Evolutionary conservation across 2,329 filamentous ascomycete genomes (phyloP).

Genomic region (Pestalotiopsis sp.): DNA sequence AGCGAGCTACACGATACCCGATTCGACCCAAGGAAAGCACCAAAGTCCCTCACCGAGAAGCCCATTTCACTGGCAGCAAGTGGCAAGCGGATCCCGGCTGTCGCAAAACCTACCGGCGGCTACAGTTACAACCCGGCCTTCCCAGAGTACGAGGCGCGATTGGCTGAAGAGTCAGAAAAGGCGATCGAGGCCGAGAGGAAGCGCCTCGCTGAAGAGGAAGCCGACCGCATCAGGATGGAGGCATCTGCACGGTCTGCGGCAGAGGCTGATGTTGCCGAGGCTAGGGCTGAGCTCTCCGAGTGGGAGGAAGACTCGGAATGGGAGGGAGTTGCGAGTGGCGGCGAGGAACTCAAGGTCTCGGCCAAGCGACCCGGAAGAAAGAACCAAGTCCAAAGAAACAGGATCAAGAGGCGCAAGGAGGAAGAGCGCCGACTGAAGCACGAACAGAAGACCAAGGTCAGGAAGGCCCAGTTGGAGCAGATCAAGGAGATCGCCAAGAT

Average conservation of each 20-base stretch:
- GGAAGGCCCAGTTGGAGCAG: slow-evolving; percentile 70
- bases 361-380: slow-evolving; percentile 83
- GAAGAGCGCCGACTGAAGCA: slow-evolving; percentile 77
- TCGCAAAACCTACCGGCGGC: slow-evolving; percentile 77
- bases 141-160: slow-evolving; percentile 78
- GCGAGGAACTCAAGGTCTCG: slow-evolving; percentile 65
- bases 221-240: slow-evolving; percentile 68
- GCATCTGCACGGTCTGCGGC: slow-evolving; percentile 71
- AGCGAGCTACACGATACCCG: slow-evolving; percentile 37
- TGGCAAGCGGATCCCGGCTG: slow-evolving; percentile 78
- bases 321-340: slow-evolving; percentile 86
- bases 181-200: slow-evolving; percentile 79
- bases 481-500: slow-evolving; percentile 73
- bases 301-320: slow-evolving; percentile 91
- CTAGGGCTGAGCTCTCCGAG: slow-evolving; percentile 64
- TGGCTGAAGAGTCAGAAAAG: slow-evolving; percentile 75
- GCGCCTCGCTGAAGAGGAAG: slow-evolving; percentile 68
- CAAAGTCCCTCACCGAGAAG: slow-evolving; percentile 73
- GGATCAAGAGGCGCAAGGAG: slow-evolving; percentile 84
- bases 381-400: slow-evolving; percentile 84
- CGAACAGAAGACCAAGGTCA: slow-evolving; percentile 74
- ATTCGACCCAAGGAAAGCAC: slow-evolving; percentile 65
- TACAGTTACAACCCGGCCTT: slow-evolving; percentile 93
- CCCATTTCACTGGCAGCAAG: slow-evolving; percentile 82
- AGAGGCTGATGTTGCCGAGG: slow-evolving; percentile 73